Conservation (phyloP, 2,329 filamentous ascomycete genomes). For the Phyllosticta citrichinensis region DNA sequence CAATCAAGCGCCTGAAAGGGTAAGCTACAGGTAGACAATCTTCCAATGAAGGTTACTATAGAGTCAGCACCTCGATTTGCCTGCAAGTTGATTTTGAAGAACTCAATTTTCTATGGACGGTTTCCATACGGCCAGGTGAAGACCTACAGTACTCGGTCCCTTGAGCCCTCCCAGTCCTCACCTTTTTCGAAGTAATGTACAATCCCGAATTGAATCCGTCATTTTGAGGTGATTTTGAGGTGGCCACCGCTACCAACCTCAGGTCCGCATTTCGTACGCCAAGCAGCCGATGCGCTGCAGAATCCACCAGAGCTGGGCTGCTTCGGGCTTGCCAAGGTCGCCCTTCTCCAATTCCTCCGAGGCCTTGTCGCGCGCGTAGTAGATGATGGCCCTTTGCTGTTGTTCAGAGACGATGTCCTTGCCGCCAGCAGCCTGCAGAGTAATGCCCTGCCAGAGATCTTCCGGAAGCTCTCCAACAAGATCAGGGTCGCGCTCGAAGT, state of each 20-base stretch:
- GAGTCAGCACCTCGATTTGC: too few relatives aligned
- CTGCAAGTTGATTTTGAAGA: neutral
- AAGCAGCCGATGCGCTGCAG: slow-evolving; percentile 30
- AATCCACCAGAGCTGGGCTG: slow-evolving; percentile 28
- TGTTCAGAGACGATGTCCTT: slow-evolving; percentile 20
- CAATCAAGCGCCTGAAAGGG: too few relatives aligned
- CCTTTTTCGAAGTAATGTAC: neutral
- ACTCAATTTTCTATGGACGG: neutral
- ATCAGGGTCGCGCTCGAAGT: slow-evolving; percentile 13
- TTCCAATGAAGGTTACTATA: too few relatives aligned
- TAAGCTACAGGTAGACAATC: too few relatives aligned
- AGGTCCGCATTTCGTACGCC: slow-evolving; percentile 20
- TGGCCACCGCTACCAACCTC: neutral
- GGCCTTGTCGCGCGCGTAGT: slow-evolving; percentile 23
- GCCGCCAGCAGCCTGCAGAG: slow-evolving; percentile 16
- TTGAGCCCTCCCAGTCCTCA: neutral
- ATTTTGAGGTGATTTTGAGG: neutral
- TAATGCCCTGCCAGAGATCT: slow-evolving; percentile 22
- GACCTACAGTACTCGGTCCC: neutral
- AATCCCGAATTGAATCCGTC: neutral
- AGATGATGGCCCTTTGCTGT: slow-evolving; percentile 23
- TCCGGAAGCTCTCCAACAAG: slow-evolving; percentile 21
- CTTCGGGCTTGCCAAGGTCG: slow-evolving; percentile 25
- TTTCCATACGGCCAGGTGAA: neutral
- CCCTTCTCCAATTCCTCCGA: slow-evolving; percentile 14